phyloP scores from a whole-genome alignment of 1,139 yeast species.

The Yamadazyma buinensis region DNA sequence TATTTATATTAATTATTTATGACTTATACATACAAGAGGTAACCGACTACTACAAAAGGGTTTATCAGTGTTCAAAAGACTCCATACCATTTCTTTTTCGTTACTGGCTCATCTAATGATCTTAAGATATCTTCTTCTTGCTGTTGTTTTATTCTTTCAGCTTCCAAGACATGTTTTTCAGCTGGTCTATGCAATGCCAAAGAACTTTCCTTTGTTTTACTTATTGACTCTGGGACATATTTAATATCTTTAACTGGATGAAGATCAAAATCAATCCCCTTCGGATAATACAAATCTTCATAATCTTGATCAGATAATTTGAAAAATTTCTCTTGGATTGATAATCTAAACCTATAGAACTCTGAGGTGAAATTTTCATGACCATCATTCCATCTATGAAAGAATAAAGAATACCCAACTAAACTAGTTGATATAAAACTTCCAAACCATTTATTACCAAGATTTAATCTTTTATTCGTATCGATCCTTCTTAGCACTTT shows the following conservation, averaged over 20 bases:
- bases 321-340: constrained; percentile 47
- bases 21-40: too few relatives aligned
- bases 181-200: constrained; percentile 67
- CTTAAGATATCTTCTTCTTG: constrained; percentile 63
- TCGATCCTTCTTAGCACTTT: constrained; percentile 65
- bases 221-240: constrained; percentile 35
- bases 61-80: too few relatives aligned
- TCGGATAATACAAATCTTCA: constrained; percentile 56
- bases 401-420: constrained; percentile 59
- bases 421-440: constrained; percentile 44
- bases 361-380: constrained; percentile 71
- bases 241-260: constrained; percentile 43
- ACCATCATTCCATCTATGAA: constrained; percentile 84
- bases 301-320: constrained; percentile 59
- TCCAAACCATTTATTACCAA: constrained; percentile 53
- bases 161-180: constrained; percentile 70
- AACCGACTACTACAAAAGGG: too few relatives aligned
- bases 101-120: constrained; percentile 21
- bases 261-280: constrained; percentile 29
- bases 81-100: constrained; percentile 26
- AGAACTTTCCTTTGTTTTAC: constrained; percentile 41
- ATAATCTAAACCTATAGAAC: constrained; percentile 60
- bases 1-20: too few relatives aligned
- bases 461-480: constrained; percentile 51
- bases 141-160: constrained; percentile 66